Evolutionary conservation across 163 green algal genomes (phyloP), one percentile per base, ranked within the genome.

Genomic region (Coccomyxa subellipsoidea): DNA sequence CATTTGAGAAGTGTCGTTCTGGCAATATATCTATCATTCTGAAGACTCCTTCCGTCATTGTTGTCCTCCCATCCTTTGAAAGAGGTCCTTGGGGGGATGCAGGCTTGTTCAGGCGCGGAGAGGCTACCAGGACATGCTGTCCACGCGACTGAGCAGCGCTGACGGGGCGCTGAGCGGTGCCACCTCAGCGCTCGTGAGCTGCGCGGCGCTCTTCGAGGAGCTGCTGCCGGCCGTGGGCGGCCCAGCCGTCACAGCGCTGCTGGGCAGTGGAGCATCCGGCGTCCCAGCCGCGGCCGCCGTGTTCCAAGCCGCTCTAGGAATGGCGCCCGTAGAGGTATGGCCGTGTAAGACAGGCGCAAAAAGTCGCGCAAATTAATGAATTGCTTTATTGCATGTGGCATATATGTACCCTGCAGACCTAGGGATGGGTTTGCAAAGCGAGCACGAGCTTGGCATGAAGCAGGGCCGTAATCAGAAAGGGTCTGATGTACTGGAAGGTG

Each of bases 191-290:
- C 54, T 82, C 25, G 78, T 82, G 3, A 66, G 40, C 18, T 66
- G 40, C 6, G 78, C 78, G 10, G 78, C 78, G 21, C 78, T 82
- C 34, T 73, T 82, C 31, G 78, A 82, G 54, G 29, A 66, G 35
- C 78, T 82, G 78, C 78, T 82, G 27, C 78, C 78, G 21, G 78
- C 78, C 12, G 78, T 66, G 18, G 37, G 36, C 23, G 73, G 35
- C 35, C 21, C 71, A 25, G 32, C 71, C 31, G 32, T 34, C 23
- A 31, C 34, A 29, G 27, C n/a, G 15, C 7, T 77, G 31, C 71
- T 77, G 31, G 71, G 71, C 31, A 31, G 18, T 18, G 29, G 23
- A n/a, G 31, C 25, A 8, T 36, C 18, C 18, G 73, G 36, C 37
- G 29, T 27, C 18, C 36, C 75, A 4, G 76, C 76, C 31, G 76